Evolutionary conservation across 2,329 filamentous ascomycete genomes (phyloP), one percentile per base, ranked within the genome.

Genomic region (Beauveria sp.): DNA sequence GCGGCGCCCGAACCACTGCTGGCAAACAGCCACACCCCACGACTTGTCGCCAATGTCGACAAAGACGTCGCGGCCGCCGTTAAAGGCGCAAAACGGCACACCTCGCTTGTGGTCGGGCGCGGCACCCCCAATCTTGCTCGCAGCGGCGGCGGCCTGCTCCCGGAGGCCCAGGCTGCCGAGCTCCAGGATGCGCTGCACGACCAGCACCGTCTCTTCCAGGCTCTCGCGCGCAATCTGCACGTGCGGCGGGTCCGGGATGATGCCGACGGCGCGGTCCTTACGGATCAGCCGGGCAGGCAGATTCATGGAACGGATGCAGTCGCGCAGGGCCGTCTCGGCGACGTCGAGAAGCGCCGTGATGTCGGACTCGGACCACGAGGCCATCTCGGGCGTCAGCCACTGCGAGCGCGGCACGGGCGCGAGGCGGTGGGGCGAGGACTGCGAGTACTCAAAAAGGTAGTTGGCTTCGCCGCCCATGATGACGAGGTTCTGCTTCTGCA

Each of bases 21-120:
- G 94, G 72, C 92, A 97, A 4, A 92, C 91, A 40, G 90, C 82
- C 3, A 99, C 94, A 65, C 94, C 94, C 89, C 92, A 96, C 58
- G 88, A 92, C 77, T 99, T 99, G 77, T 99, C 94, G 61, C 94
- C 94, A 70, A 99, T 97, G 72, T 99, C 94, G 59, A 99, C 92
- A 75, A 99, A 99, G 47, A 97, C 92, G 72, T 99, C 94, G 64
- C 94, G 93, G 12, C 94, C 94, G 59, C 93, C 94, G 73, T 99
- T 99, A 79, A 99, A 99, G 24, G 94, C 94, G 71, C 94, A 99
- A 71, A 97, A 99, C 0, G 94, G 94, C 37, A 99, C 77, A 26
- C 71, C 62, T 2, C 30, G 62, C 46, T 56, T 41, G 20, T 43
- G 7, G 40, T 8, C 24, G 16, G 22, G 22, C 22, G 22, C 18